phyloP scores from a whole-genome alignment of 805 yeast genomes.

The Tetrapisispora taiwanensis region DNA sequence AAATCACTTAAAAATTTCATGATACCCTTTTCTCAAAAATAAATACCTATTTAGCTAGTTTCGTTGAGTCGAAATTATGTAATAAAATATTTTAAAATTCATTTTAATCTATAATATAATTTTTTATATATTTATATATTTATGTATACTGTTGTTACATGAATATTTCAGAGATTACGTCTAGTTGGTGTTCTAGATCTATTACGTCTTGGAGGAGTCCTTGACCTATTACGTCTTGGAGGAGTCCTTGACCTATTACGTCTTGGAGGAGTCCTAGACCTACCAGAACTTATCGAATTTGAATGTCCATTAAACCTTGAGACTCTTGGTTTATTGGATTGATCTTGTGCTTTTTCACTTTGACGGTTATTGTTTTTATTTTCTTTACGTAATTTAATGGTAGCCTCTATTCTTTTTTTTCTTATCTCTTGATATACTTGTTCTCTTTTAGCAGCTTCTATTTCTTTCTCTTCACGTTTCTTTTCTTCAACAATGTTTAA shows the following conservation, averaged over 20 bases:
- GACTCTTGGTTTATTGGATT: background rate
- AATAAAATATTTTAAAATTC: background rate
- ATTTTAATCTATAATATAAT: background rate
- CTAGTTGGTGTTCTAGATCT: too few relatives aligned
- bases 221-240: background rate
- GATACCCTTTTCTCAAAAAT: constrained; percentile 3
- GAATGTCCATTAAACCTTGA: background rate
- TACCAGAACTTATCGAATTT: background rate
- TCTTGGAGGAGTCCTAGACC: constrained; percentile 10
- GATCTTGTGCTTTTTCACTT: background rate
- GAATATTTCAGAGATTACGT: too few relatives aligned
- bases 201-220: background rate
- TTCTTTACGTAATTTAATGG: background rate
- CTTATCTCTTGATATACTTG: constrained; percentile 11
- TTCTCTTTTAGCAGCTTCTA: constrained; percentile 4
- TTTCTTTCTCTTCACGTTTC: constrained; percentile 7
- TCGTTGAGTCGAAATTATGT: constrained; percentile 2
- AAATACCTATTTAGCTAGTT: background rate
- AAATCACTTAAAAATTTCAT: background rate
- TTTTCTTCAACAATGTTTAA: constrained; percentile 29
- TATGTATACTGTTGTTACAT: background rate
- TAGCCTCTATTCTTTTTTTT: constrained; percentile 2
- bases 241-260: constrained; percentile 5
- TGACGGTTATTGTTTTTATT: background rate
- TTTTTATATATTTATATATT: background rate